Evolutionary conservation across 2,329 filamentous ascomycete species (phyloP).

Genomic region (Corinectria fuckeliana): DNA sequence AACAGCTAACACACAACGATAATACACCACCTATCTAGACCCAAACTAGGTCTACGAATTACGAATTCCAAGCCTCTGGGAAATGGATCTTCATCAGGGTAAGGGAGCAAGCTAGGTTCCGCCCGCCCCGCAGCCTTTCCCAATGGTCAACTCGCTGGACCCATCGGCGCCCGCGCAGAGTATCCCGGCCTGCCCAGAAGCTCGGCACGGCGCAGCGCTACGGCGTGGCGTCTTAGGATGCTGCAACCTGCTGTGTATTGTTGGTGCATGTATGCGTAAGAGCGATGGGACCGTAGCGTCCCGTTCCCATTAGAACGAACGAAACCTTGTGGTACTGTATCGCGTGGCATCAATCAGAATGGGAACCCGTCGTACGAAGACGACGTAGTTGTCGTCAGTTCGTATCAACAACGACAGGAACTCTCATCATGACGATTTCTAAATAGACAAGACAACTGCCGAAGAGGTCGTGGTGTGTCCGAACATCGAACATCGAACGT

Average conservation of each 20-base stretch:
- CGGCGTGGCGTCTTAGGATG: not conserved
- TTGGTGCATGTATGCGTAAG: not conserved
- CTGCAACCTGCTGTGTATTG: not conserved
- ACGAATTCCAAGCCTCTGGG: not conserved
- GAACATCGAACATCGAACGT: no score
- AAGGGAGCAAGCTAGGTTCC: not conserved
- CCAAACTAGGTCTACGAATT: no score
- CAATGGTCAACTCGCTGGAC: conserved; percentile 10
- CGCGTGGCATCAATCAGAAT: conserved; percentile 7
- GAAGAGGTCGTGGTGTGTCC: not conserved
- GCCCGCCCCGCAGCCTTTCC: conserved; percentile 30
- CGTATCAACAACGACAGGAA: not conserved
- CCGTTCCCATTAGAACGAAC: not conserved
- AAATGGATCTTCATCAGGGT: conserved; percentile 12
- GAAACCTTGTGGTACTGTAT: not conserved
- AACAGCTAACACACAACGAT: not conserved
- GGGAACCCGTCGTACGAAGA: no score
- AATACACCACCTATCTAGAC: no score
- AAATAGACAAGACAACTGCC: not conserved
- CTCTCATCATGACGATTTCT: not conserved
- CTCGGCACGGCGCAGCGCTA: conserved; percentile 1
- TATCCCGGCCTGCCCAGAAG: conserved; percentile 9
- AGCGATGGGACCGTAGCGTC: conserved; percentile 6
- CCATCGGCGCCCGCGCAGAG: conserved; percentile 12
- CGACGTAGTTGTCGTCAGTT: no score